Evolutionary conservation across 1,284 basidiomycete species (phyloP).

Genomic region (Papiliotrema terrestris): DNA sequence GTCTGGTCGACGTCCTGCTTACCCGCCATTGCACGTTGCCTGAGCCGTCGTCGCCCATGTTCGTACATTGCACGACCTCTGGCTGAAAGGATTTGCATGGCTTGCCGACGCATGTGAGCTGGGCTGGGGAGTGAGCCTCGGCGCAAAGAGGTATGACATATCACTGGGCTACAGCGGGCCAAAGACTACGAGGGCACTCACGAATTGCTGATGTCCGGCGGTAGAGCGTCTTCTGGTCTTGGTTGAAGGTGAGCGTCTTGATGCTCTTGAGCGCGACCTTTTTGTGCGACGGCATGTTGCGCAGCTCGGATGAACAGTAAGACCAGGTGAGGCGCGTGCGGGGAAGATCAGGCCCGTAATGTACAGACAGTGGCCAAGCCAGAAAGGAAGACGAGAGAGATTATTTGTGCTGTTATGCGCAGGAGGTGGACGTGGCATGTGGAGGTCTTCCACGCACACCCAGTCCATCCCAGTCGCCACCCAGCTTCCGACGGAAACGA

Average conservation of each 20-base stretch:
- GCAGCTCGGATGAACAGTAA: too few relatives aligned
- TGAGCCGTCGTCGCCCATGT: slow-evolving; percentile 67
- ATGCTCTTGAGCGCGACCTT: slow-evolving; percentile 64
- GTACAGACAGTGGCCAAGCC: too few relatives aligned
- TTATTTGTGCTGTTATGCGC: too few relatives aligned
- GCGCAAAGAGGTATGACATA: too few relatives aligned
- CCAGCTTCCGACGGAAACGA: too few relatives aligned
- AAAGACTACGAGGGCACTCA: slow-evolving; percentile 13
- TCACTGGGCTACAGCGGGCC: not conserved
- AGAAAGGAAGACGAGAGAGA: too few relatives aligned
- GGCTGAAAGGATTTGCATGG: slow-evolving; percentile 72
- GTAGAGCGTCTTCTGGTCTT: slow-evolving; percentile 61
- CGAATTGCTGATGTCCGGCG: slow-evolving; percentile 65
- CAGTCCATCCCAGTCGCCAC: too few relatives aligned
- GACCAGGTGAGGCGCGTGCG: too few relatives aligned
- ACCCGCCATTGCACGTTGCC: slow-evolving; percentile 80
- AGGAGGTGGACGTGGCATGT: too few relatives aligned
- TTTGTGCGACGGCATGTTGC: slow-evolving; percentile 7
- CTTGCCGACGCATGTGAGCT: slow-evolving; percentile 75
- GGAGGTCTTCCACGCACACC: too few relatives aligned
- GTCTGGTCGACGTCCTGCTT: slow-evolving; percentile 9
- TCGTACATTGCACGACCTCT: slow-evolving; percentile 79
- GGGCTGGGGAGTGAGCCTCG: slow-evolving; percentile 44
- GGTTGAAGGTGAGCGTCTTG: slow-evolving; percentile 74
- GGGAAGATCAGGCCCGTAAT: too few relatives aligned